These are phyloP conservation scores for Diaporthe sp. DNA, from an alignment of 2,329 filamentous ascomycete species.

Conservation along the genomic window DNA sequence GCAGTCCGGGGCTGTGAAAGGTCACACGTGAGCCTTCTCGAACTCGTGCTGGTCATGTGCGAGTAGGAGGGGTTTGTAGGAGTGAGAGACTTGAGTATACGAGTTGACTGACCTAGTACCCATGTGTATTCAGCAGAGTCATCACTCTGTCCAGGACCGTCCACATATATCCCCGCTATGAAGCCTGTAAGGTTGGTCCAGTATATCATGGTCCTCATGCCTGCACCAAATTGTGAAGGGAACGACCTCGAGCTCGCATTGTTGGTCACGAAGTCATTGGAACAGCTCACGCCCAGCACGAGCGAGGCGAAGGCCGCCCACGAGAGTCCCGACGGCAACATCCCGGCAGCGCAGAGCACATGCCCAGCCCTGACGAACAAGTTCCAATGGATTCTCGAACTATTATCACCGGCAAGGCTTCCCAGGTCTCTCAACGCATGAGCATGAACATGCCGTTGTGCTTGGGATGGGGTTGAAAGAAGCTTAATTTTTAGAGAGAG, in stretches of 20 bases:
- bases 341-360: background rate
- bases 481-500: background rate
- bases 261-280: slow-evolving; percentile 23
- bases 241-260: background rate
- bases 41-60: background rate
- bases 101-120: slow-evolving; percentile 22
- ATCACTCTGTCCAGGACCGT: background rate
- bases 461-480: slow-evolving; percentile 16
- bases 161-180: slow-evolving; percentile 27
- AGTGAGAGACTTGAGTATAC: background rate
- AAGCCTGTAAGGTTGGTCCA: slow-evolving; percentile 5
- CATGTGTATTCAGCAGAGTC: background rate
- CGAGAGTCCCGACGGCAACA: slow-evolving; percentile 7
- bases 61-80: background rate
- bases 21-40: background rate
- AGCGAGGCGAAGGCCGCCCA: slow-evolving; percentile 19
- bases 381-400: background rate
- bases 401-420: background rate
- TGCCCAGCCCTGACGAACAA: slow-evolving; percentile 12
- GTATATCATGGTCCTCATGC: slow-evolving; percentile 2
- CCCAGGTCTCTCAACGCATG: slow-evolving; percentile 15
- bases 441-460: slow-evolving; percentile 22
- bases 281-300: slow-evolving; percentile 5
- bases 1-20: slow-evolving; percentile 1
- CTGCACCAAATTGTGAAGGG: slow-evolving; percentile 1